Percentiles rank a stretch among this genome's conserved stretches.
phyloP scores from a whole-genome alignment of 2,329 filamentous ascomycete species.

The Trichoderma koningiopsis region DNA sequence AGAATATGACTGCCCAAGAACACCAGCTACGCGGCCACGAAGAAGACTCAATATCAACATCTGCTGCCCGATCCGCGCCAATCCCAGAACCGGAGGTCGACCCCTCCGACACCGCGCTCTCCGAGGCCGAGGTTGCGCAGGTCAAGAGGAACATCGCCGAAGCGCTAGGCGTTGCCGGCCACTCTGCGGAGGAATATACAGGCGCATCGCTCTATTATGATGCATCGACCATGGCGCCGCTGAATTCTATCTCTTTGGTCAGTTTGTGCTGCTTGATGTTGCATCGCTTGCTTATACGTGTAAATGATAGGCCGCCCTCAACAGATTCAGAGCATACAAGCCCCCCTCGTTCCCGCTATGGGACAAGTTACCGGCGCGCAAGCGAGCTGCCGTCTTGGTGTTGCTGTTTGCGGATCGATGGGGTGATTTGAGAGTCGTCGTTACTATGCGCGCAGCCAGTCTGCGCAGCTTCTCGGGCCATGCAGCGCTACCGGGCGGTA shows the following conservation, averaged over 20 bases:
- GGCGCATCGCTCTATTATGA: slow-evolving; percentile 59
- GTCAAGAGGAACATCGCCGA: slow-evolving; percentile 20
- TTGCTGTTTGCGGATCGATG: slow-evolving; percentile 82
- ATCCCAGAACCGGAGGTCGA: slow-evolving; percentile 3
- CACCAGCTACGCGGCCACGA: not conserved
- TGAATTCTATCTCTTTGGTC: slow-evolving; percentile 58
- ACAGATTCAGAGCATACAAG: slow-evolving; percentile 61
- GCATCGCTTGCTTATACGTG: slow-evolving; percentile 21
- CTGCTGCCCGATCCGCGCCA: not conserved
- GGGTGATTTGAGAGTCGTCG: slow-evolving; percentile 74
- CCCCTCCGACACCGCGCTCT: slow-evolving; percentile 30
- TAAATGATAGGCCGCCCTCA: slow-evolving; percentile 55
- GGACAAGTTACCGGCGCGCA: slow-evolving; percentile 61
- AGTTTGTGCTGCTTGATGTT: slow-evolving; percentile 37
- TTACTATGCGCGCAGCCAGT: slow-evolving; percentile 67
- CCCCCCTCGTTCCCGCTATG: slow-evolving; percentile 64
- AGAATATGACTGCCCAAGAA: slow-evolving; percentile 18
- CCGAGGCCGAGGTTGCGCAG: slow-evolving; percentile 34
- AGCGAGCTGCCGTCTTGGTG: slow-evolving; percentile 84
- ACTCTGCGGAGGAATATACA: slow-evolving; percentile 29
- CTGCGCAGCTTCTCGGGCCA: slow-evolving; percentile 76
- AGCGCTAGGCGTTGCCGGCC: slow-evolving; percentile 13
- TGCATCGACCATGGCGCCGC: slow-evolving; percentile 57
- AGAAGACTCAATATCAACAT: not conserved
- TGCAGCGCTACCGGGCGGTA: slow-evolving; percentile 82